These are phyloP conservation scores for Nitzschia sp. DNA, from an alignment of 108 stramenopile species.

Conservation along the genomic window DNA sequence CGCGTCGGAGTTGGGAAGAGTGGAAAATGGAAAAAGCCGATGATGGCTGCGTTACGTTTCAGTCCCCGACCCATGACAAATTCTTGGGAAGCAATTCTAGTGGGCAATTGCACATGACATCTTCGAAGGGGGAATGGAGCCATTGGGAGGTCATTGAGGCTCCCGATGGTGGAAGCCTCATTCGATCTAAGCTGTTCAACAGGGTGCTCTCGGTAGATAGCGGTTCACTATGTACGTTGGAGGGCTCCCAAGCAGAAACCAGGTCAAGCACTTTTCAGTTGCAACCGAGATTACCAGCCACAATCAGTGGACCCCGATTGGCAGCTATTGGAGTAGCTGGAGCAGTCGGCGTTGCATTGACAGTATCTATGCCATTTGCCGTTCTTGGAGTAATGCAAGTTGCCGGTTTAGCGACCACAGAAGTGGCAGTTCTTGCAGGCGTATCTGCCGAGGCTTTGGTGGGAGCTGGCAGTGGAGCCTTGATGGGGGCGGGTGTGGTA, in stretches of 20 bases:
- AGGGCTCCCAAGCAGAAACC: conserved; percentile 1
- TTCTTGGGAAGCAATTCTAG: conserved; percentile 34
- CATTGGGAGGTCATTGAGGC: conserved; percentile 27
- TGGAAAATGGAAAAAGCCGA: conserved; percentile 28
- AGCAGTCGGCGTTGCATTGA: conserved; percentile 22
- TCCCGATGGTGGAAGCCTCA: conserved; percentile 19
- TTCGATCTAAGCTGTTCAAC: conserved; percentile 22
- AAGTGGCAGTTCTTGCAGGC: conserved; percentile 19
- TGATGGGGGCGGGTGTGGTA: conserved; percentile 24
- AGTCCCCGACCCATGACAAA: conserved; percentile 28
- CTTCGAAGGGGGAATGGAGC: conserved; percentile 25
- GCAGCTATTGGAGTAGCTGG: conserved; percentile 17
- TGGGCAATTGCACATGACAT: conserved; percentile 28
- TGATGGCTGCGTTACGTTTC: conserved; percentile 26
- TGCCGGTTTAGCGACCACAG: conserved; percentile 16
- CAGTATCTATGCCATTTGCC: conserved; percentile 35
- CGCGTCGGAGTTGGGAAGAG: conserved; percentile 25
- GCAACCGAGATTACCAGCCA: conserved; percentile 25
- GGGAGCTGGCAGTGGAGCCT: conserved; percentile 15
- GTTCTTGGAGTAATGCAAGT: conserved; percentile 28
- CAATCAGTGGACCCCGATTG: conserved; percentile 22
- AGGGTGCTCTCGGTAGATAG: conserved; percentile 19
- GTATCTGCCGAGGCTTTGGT: conserved; percentile 20
- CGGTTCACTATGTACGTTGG: conserved; percentile 15
- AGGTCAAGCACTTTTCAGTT: conserved; percentile 18